Conservation (phyloP, 2,329 filamentous ascomycete genomes). For the Aspergillus sojae region DNA sequence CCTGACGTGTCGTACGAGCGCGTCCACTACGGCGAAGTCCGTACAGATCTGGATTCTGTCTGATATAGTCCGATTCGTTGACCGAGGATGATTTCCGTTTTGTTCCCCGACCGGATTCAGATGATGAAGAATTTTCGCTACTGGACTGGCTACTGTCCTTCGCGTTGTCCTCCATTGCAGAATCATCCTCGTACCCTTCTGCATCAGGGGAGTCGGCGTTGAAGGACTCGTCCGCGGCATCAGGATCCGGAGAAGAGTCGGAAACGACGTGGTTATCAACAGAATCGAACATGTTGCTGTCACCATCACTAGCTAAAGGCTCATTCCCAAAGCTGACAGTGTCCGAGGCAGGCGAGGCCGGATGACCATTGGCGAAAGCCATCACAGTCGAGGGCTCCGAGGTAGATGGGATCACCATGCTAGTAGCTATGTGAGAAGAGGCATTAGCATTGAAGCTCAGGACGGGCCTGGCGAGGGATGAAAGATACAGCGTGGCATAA, state of each 20-base stretch:
- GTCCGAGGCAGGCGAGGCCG: constrained; percentile 29
- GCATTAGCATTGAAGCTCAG: constrained; percentile 47
- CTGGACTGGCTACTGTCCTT: constrained; percentile 59
- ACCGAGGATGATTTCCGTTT: constrained; percentile 72
- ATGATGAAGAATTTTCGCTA: constrained; percentile 68
- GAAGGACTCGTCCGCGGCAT: constrained; percentile 44
- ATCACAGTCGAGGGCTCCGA: constrained; percentile 37
- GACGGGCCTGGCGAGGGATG: constrained; percentile 18
- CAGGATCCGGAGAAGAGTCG: constrained; percentile 48
- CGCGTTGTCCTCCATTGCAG: constrained; percentile 65
- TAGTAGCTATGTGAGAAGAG: constrained; percentile 41
- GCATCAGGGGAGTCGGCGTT: constrained; percentile 40
- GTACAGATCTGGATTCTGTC: constrained; percentile 91
- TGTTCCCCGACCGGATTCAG: constrained; percentile 66
- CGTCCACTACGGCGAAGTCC: constrained; percentile 85
- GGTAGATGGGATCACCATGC: constrained; percentile 50
- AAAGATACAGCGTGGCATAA: constrained; percentile 26
- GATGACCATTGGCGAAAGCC: constrained; percentile 39
- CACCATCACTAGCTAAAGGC: constrained; percentile 58
- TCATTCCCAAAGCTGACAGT: constrained; percentile 36
- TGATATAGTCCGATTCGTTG: constrained; percentile 80
- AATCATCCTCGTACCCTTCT: constrained; percentile 65
- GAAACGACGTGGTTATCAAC: constrained; percentile 59
- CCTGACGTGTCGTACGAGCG: constrained; percentile 63
- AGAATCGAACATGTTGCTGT: constrained; percentile 76